phyloP scores from a whole-genome alignment of 2,329 filamentous ascomycete genomes.

The Talaromyces sp. region DNA sequence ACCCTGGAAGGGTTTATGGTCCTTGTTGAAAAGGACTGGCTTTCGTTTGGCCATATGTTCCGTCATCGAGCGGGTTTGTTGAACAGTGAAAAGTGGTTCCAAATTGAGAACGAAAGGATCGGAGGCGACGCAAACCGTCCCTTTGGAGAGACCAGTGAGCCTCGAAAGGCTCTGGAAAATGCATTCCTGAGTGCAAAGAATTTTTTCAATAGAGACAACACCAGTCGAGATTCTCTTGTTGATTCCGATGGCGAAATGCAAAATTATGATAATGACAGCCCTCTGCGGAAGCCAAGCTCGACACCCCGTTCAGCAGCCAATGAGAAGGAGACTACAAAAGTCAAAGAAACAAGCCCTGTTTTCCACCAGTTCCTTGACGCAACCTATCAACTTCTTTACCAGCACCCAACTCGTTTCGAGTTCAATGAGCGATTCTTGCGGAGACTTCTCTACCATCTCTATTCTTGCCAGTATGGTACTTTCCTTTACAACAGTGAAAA shows the following conservation, averaged over 20 bases:
- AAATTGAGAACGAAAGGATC: constrained; percentile 73
- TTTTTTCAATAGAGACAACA: constrained; percentile 78
- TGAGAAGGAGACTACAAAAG: constrained; percentile 63
- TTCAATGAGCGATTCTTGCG: constrained; percentile 93
- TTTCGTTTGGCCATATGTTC: constrained; percentile 98
- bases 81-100: constrained; percentile 91
- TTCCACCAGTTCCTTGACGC: constrained; percentile 98
- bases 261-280: constrained; percentile 43
- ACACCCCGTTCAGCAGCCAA: constrained; percentile 32
- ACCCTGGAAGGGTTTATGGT: constrained; percentile 93
- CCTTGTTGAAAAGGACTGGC: constrained; percentile 93
- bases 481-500: constrained; percentile 96
- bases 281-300: constrained; percentile 30
- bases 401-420: constrained; percentile 84
- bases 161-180: constrained; percentile 75
- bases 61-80: constrained; percentile 83
- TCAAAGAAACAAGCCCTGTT: constrained; percentile 90
- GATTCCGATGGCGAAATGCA: constrained; percentile 57
- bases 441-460: constrained; percentile 84
- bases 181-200: constrained; percentile 78
- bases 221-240: constrained; percentile 56
- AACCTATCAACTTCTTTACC: constrained; percentile 81
- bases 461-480: constrained; percentile 94
- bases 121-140: constrained; percentile 46
- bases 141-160: constrained; percentile 37